Percentiles rank a stretch among this genome's conserved stretches.
Conservation (phyloP, 2,329 filamentous ascomycete species). For the Fusarium coffeatum region DNA sequence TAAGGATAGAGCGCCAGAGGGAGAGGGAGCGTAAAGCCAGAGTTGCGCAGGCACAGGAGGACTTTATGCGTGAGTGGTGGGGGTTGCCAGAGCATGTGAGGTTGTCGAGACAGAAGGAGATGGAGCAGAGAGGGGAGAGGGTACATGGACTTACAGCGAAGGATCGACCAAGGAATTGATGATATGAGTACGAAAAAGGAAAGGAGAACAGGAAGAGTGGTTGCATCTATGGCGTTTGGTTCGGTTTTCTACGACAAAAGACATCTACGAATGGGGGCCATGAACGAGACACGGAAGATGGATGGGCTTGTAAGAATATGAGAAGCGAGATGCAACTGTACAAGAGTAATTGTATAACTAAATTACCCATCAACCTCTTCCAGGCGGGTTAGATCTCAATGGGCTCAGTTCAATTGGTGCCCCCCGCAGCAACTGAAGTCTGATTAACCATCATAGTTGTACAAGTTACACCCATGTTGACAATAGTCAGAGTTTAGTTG, state of each 20-base stretch:
- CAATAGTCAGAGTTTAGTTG: neutral
- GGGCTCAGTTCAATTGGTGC: neutral
- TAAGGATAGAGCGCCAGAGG: constrained; percentile 75
- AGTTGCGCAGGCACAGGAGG: constrained; percentile 71
- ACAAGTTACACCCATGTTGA: neutral
- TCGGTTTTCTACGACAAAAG: constrained; percentile 9
- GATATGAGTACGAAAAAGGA: constrained; percentile 8
- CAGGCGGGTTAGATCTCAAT: neutral
- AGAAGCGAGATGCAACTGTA: constrained; percentile 14
- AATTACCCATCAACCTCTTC: neutral
- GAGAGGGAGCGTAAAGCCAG: constrained; percentile 73
- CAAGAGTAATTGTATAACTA: constrained; percentile 9
- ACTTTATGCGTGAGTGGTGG: constrained; percentile 76
- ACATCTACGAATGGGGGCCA: constrained; percentile 36
- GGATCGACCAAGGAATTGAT: constrained; percentile 40
- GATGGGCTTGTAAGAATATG: constrained; percentile 33
- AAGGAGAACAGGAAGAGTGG: neutral
- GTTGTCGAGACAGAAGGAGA: constrained; percentile 61
- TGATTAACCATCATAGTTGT: neutral
- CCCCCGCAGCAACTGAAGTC: neutral
- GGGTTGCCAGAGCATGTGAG: constrained; percentile 68
- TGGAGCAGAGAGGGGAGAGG: constrained; percentile 62
- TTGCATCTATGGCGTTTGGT: constrained; percentile 44
- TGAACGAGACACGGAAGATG: constrained; percentile 22
- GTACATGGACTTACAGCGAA: constrained; percentile 64